Percentiles rank a stretch among this genome's conserved stretches.
These are phyloP conservation scores for Fusarium praegraminearum DNA, from an alignment of 2,329 filamentous ascomycete species.

Conservation along the genomic window DNA sequence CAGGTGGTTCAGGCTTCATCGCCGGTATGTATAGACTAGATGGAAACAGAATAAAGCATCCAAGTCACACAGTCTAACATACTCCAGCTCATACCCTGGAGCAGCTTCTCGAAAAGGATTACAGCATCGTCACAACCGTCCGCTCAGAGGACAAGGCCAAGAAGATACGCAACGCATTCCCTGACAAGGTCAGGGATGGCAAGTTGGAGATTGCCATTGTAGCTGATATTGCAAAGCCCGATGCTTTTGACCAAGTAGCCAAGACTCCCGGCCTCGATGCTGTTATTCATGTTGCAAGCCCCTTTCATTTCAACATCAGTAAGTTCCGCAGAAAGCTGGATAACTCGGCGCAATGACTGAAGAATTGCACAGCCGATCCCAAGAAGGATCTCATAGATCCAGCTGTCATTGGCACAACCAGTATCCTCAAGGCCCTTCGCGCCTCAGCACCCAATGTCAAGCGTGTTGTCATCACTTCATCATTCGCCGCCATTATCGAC, in stretches of 20 bases:
- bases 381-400: conserved; percentile 68
- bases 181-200: conserved; percentile 54
- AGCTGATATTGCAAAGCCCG: conserved; percentile 78
- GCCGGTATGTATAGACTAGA: conserved; percentile 46
- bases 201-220: conserved; percentile 71
- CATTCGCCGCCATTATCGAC: conserved; percentile 65
- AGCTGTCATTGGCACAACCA: conserved; percentile 71
- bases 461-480: conserved; percentile 74
- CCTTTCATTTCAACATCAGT: conserved; percentile 67
- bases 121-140: conserved; percentile 68
- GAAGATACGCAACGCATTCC: conserved; percentile 62
- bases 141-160: conserved; percentile 66
- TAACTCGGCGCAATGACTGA: not conserved
- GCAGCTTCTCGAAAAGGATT: conserved; percentile 62
- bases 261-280: conserved; percentile 63
- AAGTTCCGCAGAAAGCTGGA: not conserved
- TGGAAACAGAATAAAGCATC: not conserved
- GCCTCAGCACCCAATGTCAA: conserved; percentile 70
- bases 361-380: conserved; percentile 54
- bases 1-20: conserved; percentile 54
- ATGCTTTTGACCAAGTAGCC: conserved; percentile 77
- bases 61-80: conserved; percentile 1
- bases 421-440: conserved; percentile 78
- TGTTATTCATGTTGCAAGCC: conserved; percentile 71
- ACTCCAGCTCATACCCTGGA: conserved; percentile 65